A percentile compares a stretch with the other conserved stretches of the same genome.
phyloP scores from a whole-genome alignment of 1,139 yeast species.

The Torulaspora pretoriensis region DNA sequence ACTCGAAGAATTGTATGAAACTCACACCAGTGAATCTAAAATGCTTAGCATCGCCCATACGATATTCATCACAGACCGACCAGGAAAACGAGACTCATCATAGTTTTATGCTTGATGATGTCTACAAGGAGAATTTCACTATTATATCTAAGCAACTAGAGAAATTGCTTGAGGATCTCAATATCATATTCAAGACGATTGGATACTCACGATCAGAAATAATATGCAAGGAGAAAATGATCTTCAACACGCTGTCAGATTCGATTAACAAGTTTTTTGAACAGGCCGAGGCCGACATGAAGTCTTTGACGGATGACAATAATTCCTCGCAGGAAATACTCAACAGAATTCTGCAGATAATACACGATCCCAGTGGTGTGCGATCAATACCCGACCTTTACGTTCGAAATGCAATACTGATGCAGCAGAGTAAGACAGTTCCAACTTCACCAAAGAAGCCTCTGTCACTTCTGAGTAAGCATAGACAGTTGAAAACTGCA shows the following conservation, averaged over 20 bases:
- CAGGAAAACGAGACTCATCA: conserved; percentile 1
- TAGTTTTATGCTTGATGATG: conserved; percentile 10
- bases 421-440: conserved; percentile 29
- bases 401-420: conserved; percentile 37
- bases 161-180: conserved; percentile 34
- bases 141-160: conserved; percentile 37
- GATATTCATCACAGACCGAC: conserved; percentile 5
- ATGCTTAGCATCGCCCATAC: conserved; percentile 23
- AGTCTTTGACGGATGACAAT: conserved; percentile 32
- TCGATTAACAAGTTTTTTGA: conserved; percentile 37
- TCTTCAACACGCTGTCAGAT: conserved; percentile 37
- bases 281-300: conserved; percentile 37
- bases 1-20: conserved; percentile 22
- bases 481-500: conserved; percentile 34
- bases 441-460: conserved; percentile 35
- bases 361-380: conserved; percentile 38
- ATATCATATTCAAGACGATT: conserved; percentile 38
- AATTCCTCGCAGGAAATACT: conserved; percentile 32
- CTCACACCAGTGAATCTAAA: conserved; percentile 27
- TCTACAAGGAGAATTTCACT: conserved; percentile 34
- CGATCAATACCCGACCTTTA: conserved; percentile 40
- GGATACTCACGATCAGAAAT: conserved; percentile 40
- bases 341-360: conserved; percentile 32
- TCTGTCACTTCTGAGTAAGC: conserved; percentile 35
- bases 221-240: conserved; percentile 35